Base-by-base conservation (phyloP, 1,139 yeast genomes). In the Spencermartinsiella ligniputridi region DNA sequence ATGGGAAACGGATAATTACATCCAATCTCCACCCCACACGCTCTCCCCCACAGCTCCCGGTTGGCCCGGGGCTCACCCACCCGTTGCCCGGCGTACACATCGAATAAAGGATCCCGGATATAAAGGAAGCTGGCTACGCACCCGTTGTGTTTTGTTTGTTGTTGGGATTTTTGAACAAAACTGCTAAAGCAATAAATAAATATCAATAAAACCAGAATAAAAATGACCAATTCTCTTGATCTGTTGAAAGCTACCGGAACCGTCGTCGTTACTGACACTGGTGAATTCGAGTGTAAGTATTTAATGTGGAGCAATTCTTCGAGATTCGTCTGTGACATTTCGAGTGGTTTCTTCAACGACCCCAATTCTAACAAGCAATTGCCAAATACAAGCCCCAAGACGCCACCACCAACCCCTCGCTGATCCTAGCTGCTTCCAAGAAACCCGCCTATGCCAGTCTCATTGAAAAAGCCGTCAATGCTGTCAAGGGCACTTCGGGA, bases 371-470 rank as follows among this genome's bases (percentile, higher is more conserved):
- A 35, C 25, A 40, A 67, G 70, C 94, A 56, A 92, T 92, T 67
- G 96, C 97, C 66, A 88, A 89, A 73, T 92, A 85, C 77, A 88
- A 92, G 63, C 98, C 98, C 58, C 97, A 92, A 76, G 98, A 92
- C 72, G 96, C 98, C 56, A 92, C 98, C 65, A 92, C 99, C 69
- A 92, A 92, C 77, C 98, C 99, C 58, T 90, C 98, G 39, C 78
- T 92, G 75, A 92, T 92, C 64, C 78, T 94, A 63, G 97, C 97
- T 55, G 98, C 98, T 52, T 67, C 97, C 51, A 87, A 85, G 72
- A 87, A 89, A 75, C 72, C 92, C 45, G 90, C 84, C 64, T 92
- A 92, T 73, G 83, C 96, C 54, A 76, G 79, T 67, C 78, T 92
- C 68, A 87, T 92, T 58, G 97, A 92, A 67, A 77, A 78, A 56